Evolutionary conservation across 75 land plant genomes (phyloP).

Genomic region (Adiantum capillusveneris): DNA sequence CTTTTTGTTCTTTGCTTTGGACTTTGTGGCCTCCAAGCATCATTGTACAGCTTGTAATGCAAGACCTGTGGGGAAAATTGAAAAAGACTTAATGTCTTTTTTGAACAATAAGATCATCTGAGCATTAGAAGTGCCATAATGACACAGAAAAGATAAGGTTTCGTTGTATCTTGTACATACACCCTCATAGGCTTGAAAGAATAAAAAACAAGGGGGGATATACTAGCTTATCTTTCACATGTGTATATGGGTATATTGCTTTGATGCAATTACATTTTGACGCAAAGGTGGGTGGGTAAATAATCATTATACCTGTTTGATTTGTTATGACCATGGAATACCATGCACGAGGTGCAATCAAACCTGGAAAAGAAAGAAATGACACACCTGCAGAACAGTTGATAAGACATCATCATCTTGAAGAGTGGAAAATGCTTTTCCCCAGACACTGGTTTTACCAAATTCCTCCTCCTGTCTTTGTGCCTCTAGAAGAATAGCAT

Average conservation of each 20-base stretch:
- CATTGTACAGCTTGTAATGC: slow-evolving; percentile 73
- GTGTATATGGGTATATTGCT: too few relatives aligned
- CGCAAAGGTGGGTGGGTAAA: too few relatives aligned
- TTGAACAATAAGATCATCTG: not conserved
- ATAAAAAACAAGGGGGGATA: too few relatives aligned
- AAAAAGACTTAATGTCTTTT: not conserved
- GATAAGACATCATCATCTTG: slow-evolving; percentile 80
- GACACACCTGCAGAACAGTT: slow-evolving; percentile 74
- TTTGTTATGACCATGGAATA: too few relatives aligned
- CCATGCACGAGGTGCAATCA: too few relatives aligned
- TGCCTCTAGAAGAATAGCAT: slow-evolving; percentile 74
- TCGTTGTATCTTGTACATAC: not conserved
- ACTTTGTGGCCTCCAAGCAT: slow-evolving; percentile 49
- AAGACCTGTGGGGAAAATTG: slow-evolving; percentile 29
- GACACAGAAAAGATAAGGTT: not conserved
- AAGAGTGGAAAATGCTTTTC: slow-evolving; percentile 38
- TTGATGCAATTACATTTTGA: too few relatives aligned
- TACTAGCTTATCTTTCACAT: too few relatives aligned
- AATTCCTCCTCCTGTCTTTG: slow-evolving; percentile 46
- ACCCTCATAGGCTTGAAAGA: not conserved
- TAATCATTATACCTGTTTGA: too few relatives aligned
- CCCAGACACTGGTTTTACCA: slow-evolving; percentile 51
- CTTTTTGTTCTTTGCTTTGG: too few relatives aligned
- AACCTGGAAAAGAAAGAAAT: not conserved
- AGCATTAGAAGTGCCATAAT: not conserved